A percentile compares a stretch with the other conserved stretches of the same genome.
Conservation (phyloP, 1,284 basidiomycete genomes). For the Sparassis latifolia region DNA sequence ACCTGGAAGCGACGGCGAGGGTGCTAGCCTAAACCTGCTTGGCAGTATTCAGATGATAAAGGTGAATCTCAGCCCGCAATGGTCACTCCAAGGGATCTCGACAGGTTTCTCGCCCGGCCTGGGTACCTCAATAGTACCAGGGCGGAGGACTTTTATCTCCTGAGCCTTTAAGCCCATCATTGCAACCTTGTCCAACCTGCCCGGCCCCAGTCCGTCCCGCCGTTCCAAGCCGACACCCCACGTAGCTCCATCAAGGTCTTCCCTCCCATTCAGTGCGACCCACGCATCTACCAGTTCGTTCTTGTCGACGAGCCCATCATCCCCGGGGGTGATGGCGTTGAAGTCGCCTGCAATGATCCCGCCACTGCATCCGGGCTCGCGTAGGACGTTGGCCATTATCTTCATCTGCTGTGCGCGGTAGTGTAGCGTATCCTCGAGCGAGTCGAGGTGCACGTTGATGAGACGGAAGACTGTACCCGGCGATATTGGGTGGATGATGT, state of each 20-base stretch:
- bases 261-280: constrained; percentile 27
- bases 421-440: constrained; percentile 21
- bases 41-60: constrained; percentile 14
- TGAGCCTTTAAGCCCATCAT: constrained; percentile 29
- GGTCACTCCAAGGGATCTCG: constrained; percentile 29
- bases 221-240: constrained; percentile 11
- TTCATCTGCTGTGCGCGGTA: constrained; percentile 29
- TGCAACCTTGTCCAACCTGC: constrained; percentile 37
- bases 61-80: constrained; percentile 27
- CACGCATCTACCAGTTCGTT: constrained; percentile 35
- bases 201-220: constrained; percentile 20
- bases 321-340: constrained; percentile 32
- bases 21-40: no score
- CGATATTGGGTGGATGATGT: constrained; percentile 23
- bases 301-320: constrained; percentile 30
- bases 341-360: constrained; percentile 39
- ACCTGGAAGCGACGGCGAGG: constrained; percentile 21
- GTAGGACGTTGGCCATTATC: constrained; percentile 29
- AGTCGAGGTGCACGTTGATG: constrained; percentile 36
- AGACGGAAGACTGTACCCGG: constrained; percentile 23
- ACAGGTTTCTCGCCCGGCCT: constrained; percentile 19
- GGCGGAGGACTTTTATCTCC: constrained; percentile 29
- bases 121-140: constrained; percentile 28
- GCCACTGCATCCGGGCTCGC: constrained; percentile 31
- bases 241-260: constrained; percentile 27